Evolutionary conservation across 169 alveolate genomes (phyloP), one percentile per base, ranked within the genome.

Genomic region (Besnoitia besnoiti): DNA sequence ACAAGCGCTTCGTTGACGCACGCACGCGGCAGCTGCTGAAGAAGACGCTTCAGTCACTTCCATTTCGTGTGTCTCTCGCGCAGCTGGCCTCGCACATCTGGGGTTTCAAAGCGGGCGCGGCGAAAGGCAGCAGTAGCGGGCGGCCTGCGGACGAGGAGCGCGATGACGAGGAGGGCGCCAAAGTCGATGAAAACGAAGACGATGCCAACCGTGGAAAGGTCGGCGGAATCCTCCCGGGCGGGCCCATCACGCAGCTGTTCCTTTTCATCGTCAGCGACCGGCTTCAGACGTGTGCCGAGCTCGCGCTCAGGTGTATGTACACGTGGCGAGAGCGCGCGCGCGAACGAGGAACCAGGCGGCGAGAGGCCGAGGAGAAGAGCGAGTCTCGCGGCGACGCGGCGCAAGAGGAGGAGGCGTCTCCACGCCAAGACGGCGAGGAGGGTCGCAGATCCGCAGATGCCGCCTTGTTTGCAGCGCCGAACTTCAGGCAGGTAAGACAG

Each of bases 181-280:
- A 67, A 19, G 80, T 0, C 10, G 21, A n/a, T 30, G 46, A 35
- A 35, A 16, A 42, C 2, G 80, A n/a, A 16, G 19, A 35, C 14
- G 67, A 55, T 0, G 67, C 12, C 12, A n/a, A 42, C 80, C 10
- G 24, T 1, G 80, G 80, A 67, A 21, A 24, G 21, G 44, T 35
- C 14, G 19, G n/a, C 0, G 80, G 80, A 1, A 42, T 35, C 44
- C 24, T 67, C n/a, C 80, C 80, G 10, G 80, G 46, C 21, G 80
- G 80, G 24, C 47, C 14, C 1, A 35, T 67, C 47, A 30, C 47
- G 12, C 47, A 67, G 44, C 80, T 67, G n/a, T 67, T 67, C n/a
- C 44, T 67, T 42, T 67, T 67, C 80, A 67, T 67, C 44, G 80
- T 67, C 80, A 67, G n/a, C 80, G 80, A 67, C 80, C 80, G 80